Evolutionary conservation across 345 rosid species (phyloP), one percentile per base, ranked within the genome.

Genomic region (Brassica carinata): DNA sequence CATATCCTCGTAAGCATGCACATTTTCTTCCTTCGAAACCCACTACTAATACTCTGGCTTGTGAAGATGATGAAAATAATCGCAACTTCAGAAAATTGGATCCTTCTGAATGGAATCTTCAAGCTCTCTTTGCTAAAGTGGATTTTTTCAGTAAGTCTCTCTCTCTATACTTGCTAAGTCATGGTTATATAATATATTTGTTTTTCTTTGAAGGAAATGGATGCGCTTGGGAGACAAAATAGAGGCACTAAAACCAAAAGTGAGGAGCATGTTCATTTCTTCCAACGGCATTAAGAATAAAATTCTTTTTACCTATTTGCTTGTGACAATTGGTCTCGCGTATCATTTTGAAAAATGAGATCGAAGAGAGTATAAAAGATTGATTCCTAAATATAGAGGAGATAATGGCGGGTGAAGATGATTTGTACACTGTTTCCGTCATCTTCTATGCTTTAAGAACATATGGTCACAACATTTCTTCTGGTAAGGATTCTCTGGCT

Each of bases 301-400:
- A 31, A 31, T 31, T 31, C 34, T 31, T 31, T 31, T 31, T 31
- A 31, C 34, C 34, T 31, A 31, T 31, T 31, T 31, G 34, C 34
- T 31, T 31, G 34, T 31, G 34, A 31, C 4, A 31, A 74, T 77
- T 68, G 80, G 80, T 19, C 62, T 77, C 1, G 57, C 48, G 14
- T 77, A 8, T 68, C 61, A 77, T 77, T 77, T 77, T 15, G 74
- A 23, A 68, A 10, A 38, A 59, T 36, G 80, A 59, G 30, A 77
- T 77, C 31, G 11, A 23, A 23, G 64, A 70, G n/a, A 43, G 33
- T 18, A 26, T 77, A 17, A 5, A 43, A 17, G 11, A 70, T 62
- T 75, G 38, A 7, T 77, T 77, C 26, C 36, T 8, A 45, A 69
- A 2, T 11, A 70, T 62, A 4, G 75, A 77, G 0, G 53, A 45